Base-by-base conservation (phyloP, 108 stramenopile species). In the Phaeodactylum tricornutum region DNA sequence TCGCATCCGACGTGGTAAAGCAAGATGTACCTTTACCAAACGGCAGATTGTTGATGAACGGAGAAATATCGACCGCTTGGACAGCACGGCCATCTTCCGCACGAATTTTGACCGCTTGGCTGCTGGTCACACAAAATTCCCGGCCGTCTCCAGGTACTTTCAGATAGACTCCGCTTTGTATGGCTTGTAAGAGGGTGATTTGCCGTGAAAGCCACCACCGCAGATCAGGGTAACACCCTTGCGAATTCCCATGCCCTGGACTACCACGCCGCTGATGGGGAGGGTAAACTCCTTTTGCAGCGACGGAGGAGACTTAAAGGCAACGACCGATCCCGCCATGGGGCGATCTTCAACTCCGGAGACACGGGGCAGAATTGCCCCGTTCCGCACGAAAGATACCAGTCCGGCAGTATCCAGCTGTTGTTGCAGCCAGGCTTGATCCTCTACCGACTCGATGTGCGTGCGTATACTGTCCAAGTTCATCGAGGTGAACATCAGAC, bases 181-280 rank as follows among this genome's bases (percentile, higher is more conserved):
- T 57, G 11, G 95, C 94, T 35, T 80, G 65, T 5, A 94, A 67
- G 0, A 92, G 59, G 0, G 96, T 98, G 84, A 87, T 69, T 98
- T 98, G 37, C 96, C 96, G 62, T 98, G 96, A 69, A 95, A 97
- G 15, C 96, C 96, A n/a, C 96, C 96, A 5, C 96, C 96, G 47
- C 90, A 92, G 54, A 98, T 93, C 19, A 96, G 74, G 1, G 93
- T 89, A 29, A 98, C 80, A 3, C 96, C 96, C 43, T 73, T 73
- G 19, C 76, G 79, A 32, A 97, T 77, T 9, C 92, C 92, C 80
- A 97, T 93, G 6, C 96, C 96, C 15, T 52, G 62, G 24, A 97
- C 66, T 15, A 81, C 64, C 27, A 59, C 52, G 21, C 57, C 60
- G 31, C 57, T 52, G 45, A 79, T 75, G 4, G 78, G 84, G 42